Evolutionary conservation across 257 asterid genomes (phyloP).

Genomic region (Thymus mandschuricus): DNA sequence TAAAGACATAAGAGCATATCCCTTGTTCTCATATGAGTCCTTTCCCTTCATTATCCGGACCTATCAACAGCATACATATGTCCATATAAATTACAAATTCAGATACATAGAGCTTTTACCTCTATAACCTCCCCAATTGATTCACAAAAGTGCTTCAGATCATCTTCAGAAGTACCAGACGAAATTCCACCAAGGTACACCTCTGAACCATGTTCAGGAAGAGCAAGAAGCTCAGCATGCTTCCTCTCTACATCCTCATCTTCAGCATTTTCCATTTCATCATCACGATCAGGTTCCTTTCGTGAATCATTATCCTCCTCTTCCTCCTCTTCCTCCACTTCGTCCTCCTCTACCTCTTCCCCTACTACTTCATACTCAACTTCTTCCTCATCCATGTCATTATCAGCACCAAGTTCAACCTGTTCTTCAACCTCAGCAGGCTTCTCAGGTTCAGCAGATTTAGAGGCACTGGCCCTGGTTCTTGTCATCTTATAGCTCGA

Average conservation of each 20-base stretch:
- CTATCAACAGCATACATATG: conserved; percentile 45
- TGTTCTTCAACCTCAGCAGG: conserved; percentile 73
- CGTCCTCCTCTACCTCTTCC: conserved; percentile 55
- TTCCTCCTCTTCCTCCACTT: conserved; percentile 57
- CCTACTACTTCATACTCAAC: conserved; percentile 83
- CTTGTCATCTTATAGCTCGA: conserved; percentile 85
- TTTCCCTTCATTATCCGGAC: conserved; percentile 96
- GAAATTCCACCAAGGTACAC: conserved; percentile 87
- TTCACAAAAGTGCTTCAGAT: conserved; percentile 72
- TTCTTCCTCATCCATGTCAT: conserved; percentile 81
- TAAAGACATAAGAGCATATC: conserved; percentile 86
- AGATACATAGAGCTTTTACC: conserved; percentile 43
- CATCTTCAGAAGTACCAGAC: conserved; percentile 72
- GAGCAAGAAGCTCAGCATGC: conserved; percentile 86
- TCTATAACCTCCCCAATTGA: conserved; percentile 84
- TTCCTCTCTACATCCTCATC: conserved; percentile 51
- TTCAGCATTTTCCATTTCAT: conserved; percentile 58
- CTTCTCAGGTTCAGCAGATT: conserved; percentile 62
- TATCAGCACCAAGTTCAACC: conserved; percentile 58
- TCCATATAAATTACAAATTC: conserved; percentile 20
- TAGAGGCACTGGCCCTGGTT: conserved; percentile 63
- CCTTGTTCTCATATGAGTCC: conserved; percentile 83
- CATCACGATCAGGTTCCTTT: conserved; percentile 47
- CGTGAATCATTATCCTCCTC: conserved; percentile 49
- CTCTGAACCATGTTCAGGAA: conserved; percentile 97